phyloP scores from a whole-genome alignment of 257 asterid species.

The Solanum pimpinellifolium region DNA sequence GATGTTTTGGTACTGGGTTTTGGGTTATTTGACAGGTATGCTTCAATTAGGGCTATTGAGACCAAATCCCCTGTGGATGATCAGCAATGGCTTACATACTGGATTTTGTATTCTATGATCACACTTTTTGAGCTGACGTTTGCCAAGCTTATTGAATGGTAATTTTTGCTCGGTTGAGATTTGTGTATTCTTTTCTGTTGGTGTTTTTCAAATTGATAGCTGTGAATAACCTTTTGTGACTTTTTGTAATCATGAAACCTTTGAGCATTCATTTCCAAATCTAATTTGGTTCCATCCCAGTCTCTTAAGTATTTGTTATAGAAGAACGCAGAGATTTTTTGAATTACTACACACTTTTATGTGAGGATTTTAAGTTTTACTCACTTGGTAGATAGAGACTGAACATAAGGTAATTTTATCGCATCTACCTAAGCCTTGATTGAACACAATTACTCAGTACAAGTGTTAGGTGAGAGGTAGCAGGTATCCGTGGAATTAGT shows the following conservation, averaged over 20 bases:
- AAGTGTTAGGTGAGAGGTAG: background rate
- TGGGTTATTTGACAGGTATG: conserved; percentile 46
- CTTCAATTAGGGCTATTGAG: conserved; percentile 92
- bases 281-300: background rate
- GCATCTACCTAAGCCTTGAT: background rate
- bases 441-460: background rate
- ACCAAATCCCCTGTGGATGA: conserved; percentile 78
- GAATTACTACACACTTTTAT: background rate
- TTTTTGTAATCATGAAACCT: background rate
- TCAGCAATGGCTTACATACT: conserved; percentile 99
- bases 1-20: background rate
- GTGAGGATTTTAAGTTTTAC: background rate
- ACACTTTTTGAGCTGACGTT: conserved; percentile 94
- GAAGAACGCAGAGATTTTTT: background rate
- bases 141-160: conserved; percentile 88
- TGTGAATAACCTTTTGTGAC: background rate
- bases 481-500: background rate
- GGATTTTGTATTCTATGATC: conserved; percentile 96
- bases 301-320: background rate
- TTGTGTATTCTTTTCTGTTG: background rate
- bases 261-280: background rate
- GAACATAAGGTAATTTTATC: background rate
- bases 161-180: background rate
- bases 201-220: background rate
- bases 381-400: background rate